Evolutionary conservation across 176 grass and related monocot species (phyloP), one percentile per base, ranked within the genome.

Genomic region (Eragrostis curvula): DNA sequence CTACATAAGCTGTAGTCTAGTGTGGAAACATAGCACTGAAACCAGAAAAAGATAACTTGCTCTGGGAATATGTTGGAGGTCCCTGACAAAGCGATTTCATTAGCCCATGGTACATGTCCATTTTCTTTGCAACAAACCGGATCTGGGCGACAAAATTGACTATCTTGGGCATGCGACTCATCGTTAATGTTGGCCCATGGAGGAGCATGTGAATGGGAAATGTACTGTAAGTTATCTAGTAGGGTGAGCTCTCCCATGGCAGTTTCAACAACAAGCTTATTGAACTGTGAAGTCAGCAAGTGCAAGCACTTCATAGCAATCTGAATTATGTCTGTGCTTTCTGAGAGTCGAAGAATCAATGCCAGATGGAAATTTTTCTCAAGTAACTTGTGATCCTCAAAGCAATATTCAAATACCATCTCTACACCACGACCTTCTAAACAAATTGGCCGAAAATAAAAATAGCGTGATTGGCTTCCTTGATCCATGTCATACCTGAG

Each of bases 321-420:
- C 1, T 10, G 27, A 15, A 51, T 3, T 1, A 79, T 3, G 14
- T 78, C 44, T 2, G 9, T 64, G 40, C 74, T 64, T 5, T 78
- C 75, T 0, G 58, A 78, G 0, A 79, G 27, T 2, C 27, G 28
- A 5, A 79, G 17, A 0, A 66, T 0, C 3, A 79, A 5, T 0
- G 0, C 3, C 13, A 65, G 11, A 7, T 0, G 0, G 2, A 66
- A 79, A 13, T 1, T 8, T 52, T 40, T 51, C 18, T 79, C 76
- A 0, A 6, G 0, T 0, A 13, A 23, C 21, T 7, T 8, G 51
- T 0, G 1, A 21, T 57, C 51, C 0, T 1, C 12, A 3, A 41
- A 74, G 5, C 0, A 0, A 9, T 56, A 74, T 0, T 0, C 0
- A 0, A 74, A 0, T 2, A 0, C 1, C 20, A n/a, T 70, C 1